Evolutionary conservation across 352 stramenopile genomes (phyloP), one percentile per base, ranked within the genome.

Genomic region (Phytophthora cajani): DNA sequence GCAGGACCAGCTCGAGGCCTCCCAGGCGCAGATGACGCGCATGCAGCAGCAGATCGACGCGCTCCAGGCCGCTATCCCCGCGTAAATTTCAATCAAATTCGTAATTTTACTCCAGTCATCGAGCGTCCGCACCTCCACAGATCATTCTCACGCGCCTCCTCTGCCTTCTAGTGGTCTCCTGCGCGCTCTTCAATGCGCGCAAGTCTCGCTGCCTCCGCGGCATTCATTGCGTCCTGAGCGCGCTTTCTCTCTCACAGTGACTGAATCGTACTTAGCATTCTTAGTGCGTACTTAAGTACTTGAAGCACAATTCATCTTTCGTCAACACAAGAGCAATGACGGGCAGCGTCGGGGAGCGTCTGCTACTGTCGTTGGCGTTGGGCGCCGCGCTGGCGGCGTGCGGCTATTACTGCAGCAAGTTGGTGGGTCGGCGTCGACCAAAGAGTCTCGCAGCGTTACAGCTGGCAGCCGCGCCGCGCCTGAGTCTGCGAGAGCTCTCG

Each of bases 1-100:
- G 49, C 81, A 87, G 44, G 12, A 51, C 3, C 60, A 85, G 47
- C 56, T 84, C 19, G 58, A 62, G 4, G 33, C 55, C 21, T 62
- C 49, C 1, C 69, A 64, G 47, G 21, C 25, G 55, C 54, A 64
- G 36, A 63, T 72, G 25, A 49, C 25, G 49, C 27, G 16, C 46
- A 62, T 76, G 58, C 69, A 69, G 44, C 49, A 69, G 46, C 62
- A 79, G 57, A 60, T 81, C 40, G 52, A 64, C 25, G 32, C 50
- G 16, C 40, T 77, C 30, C 72, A 44, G 25, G 44, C 54, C 36
- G 52, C 57, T 25, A 21, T 30, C 4, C 17, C 23, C 38, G 60
- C 19, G 21, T 65, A 42, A 42, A 16, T 42, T 16, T 42, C 10
- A 42, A 42, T 5, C 33, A 17, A 42, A 42, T 42, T 14, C 0